These are phyloP conservation scores for Alternaria sp. DNA, from an alignment of 2,329 filamentous ascomycete species.

Conservation along the genomic window DNA sequence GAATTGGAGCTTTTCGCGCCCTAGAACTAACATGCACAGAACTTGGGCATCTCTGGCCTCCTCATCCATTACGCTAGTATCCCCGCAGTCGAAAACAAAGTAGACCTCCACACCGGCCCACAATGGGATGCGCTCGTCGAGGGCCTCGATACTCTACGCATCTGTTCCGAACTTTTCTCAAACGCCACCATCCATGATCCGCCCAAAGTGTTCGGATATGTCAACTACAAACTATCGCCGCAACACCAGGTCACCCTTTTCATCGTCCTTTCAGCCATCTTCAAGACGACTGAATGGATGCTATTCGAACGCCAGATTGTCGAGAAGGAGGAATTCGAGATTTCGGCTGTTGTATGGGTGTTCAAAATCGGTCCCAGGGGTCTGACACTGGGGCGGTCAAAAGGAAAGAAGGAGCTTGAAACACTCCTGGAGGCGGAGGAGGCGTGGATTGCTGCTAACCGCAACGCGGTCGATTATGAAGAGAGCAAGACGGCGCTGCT, in stretches of 20 bases:
- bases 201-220: background rate
- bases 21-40: background rate
- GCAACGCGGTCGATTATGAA: background rate
- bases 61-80: background rate
- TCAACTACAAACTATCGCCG: background rate
- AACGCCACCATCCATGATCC: background rate
- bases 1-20: background rate
- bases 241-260: background rate
- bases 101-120: background rate
- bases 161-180: background rate
- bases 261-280: background rate
- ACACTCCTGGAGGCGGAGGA: background rate
- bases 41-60: background rate
- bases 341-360: background rate
- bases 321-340: background rate
- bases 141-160: background rate
- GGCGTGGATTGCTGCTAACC: background rate
- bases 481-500: background rate
- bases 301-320: background rate
- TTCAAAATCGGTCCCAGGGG: background rate
- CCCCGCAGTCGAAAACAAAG: background rate
- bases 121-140: background rate
- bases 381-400: background rate
- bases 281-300: background rate
- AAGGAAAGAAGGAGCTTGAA: background rate